Evolutionary conservation across 2,329 filamentous ascomycete genomes (phyloP), one percentile per base, ranked within the genome.

Genomic region (Fusarium chuoi): DNA sequence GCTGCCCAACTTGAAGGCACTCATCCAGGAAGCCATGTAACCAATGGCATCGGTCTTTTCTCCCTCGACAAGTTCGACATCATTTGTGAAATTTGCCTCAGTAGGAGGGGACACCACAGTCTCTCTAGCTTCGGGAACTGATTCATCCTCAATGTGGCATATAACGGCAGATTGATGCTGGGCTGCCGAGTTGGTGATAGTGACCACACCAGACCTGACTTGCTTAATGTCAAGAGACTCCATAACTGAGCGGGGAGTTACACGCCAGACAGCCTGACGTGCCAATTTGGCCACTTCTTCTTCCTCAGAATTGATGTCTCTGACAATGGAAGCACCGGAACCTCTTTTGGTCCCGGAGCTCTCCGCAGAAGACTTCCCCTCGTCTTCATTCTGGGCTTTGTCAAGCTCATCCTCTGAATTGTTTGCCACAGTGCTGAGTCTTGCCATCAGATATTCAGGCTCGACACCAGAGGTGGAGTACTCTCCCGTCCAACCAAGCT

Each of bases 41-140:
- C 41, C n/a, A 7, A n/a, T 8, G 2, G 6, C 4, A 26, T 4
- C 6, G 2, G 15, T 6, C 5, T 5, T 18, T 45, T 36, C 18
- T 17, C 12, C 4, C 8, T 28, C 36, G 18, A 17, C 20, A 24
- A 2, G 4, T 12, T 26, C 18, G 28, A 4, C 14, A 11, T 35
- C 26, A 3, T 8, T 24, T n/a, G 24, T 6, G 13, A 24, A 28
- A 1, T 6, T 7, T 22, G 7, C 17, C 17, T 22, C 13, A 17
- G 8, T 28, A n/a, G 18, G 56, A 42, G 18, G 12, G 8, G 15
- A 38, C 13, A 39, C 14, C 20, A 17, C 6, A 11, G 13, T 24
- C 26, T 39, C n/a, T 24, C 7, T 14, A 5, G 24, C 7, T 6
- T 28, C 3, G 5, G 55, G 24, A 41, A 41, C 2, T 18, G 11